Base-by-base conservation (phyloP, 768 basidiomycete genomes). In the Suillus occidentalis region DNA sequence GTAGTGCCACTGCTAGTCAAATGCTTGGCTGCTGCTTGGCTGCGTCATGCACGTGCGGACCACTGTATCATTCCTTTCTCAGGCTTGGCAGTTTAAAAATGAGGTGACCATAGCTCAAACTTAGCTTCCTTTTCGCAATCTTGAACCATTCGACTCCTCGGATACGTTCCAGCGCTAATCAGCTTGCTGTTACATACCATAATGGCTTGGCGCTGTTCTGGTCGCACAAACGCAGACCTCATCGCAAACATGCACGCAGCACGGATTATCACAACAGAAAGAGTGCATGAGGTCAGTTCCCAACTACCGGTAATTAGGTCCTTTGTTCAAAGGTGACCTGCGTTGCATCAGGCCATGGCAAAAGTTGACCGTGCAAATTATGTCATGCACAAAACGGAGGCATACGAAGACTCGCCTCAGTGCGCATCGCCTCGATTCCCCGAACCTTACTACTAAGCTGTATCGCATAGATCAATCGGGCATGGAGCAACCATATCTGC, bases 401-500 rank as follows among this genome's bases (percentile, higher is more conserved):
- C 92, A 5, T 95, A 95, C 64, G 78, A 86, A 39, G 94, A 95
- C 72, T 87, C 88, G 0, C 94, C 94, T 6, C 89, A 91, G 88
- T 90, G 73, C 13, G 69, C 60, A 58, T 22, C 75, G 78, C 67
- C 63, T 67, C 28, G 77, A 80, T 67, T 73, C 2, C 49, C 16
- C 8, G 9, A 14, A 3, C 34, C 37, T 14, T 31, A 36, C 47
- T 53, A 20, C 50, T 56, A 20, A 66, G 31, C 37, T 53, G 39
- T 12, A 28, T 14, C n/a, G 65, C 66, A 42, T 70, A 92, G 91
- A 73, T 66, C 82, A 20, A 95, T 95, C 60, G 91, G 92, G 2
- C 84, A 90, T 71, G 89, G 87, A 14, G 96, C 95, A 16, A 99
- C 97, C 0, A 98, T 99, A 67, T 94, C 91, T 45, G 97, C 97